A percentile compares a stretch with the other conserved stretches of the same genome.
phyloP scores from a whole-genome alignment of 345 rosid genomes.

The Eucalyptus leucophloia region DNA sequence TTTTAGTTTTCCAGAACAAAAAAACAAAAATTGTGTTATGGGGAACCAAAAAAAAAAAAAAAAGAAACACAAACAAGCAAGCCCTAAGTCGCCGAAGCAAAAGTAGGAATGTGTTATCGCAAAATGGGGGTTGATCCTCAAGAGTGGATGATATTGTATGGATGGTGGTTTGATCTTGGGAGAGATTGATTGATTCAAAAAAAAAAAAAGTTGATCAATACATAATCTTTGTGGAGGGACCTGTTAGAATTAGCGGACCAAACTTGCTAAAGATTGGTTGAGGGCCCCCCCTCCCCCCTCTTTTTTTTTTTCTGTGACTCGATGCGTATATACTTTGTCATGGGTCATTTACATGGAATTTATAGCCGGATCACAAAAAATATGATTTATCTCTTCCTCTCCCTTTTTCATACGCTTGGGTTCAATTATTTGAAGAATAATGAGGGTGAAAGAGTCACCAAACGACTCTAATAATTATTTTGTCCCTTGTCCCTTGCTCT shows the following conservation, averaged over 20 bases:
- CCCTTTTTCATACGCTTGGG: neutral
- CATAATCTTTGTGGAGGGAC: neutral
- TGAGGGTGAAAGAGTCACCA: neutral
- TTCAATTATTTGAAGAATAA: neutral
- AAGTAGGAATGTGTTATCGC: neutral
- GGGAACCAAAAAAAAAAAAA: too few relatives aligned
- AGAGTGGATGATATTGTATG: neutral
- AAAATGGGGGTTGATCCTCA: neutral
- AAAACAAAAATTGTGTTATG: fast-evolving
- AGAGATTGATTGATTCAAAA: neutral
- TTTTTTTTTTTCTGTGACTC: neutral
- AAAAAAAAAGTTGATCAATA: neutral
- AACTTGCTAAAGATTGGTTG: neutral
- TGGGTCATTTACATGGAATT: neutral
- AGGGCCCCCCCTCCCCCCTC: neutral
- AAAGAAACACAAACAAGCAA: too few relatives aligned
- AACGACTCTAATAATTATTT: neutral
- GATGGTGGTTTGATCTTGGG: neutral
- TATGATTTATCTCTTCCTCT: neutral
- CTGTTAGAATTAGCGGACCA: neutral
- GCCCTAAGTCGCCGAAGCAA: neutral
- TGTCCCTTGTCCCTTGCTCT: neutral
- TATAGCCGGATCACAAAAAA: neutral
- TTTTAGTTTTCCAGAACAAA: too few relatives aligned
- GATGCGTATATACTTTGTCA: neutral